phyloP scores from a whole-genome alignment of 2,329 filamentous ascomycete genomes.

The Cercospora sp. region DNA sequence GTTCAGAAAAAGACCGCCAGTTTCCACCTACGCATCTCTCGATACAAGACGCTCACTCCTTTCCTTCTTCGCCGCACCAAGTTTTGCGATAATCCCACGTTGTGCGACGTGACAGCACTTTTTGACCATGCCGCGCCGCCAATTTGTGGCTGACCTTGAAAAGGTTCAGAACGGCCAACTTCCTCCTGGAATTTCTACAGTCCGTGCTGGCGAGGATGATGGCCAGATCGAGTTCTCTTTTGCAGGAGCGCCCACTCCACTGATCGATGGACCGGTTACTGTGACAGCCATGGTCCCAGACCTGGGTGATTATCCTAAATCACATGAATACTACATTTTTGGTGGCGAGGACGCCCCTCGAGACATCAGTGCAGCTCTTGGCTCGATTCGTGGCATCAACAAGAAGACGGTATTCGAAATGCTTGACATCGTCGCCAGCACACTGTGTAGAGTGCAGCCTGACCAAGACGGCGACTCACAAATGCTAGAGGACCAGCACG shows the following conservation, averaged over 20 bases:
- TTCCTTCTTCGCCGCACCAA: background rate
- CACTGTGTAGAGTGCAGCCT: slow-evolving; percentile 37
- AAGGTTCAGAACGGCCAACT: slow-evolving; percentile 41
- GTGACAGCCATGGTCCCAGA: slow-evolving; percentile 51
- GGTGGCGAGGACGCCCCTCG: slow-evolving; percentile 51
- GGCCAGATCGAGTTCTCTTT: slow-evolving; percentile 69
- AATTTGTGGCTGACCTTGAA: slow-evolving; percentile 62
- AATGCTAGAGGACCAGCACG: slow-evolving; percentile 39
- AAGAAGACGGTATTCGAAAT: slow-evolving; percentile 52
- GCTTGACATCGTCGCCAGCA: slow-evolving; percentile 48
- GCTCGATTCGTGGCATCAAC: slow-evolving; percentile 47
- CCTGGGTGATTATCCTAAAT: slow-evolving; percentile 59
- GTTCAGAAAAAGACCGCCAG: background rate
- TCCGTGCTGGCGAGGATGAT: slow-evolving; percentile 67
- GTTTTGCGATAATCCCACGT: background rate
- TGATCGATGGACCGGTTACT: slow-evolving; percentile 32
- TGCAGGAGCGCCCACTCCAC: slow-evolving; percentile 11
- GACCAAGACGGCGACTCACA: slow-evolving; percentile 46
- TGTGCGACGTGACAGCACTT: background rate
- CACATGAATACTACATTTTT: slow-evolving; percentile 60
- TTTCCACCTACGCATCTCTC: background rate
- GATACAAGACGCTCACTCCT: background rate
- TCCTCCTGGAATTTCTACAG: slow-evolving; percentile 53
- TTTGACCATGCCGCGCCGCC: slow-evolving; percentile 62
- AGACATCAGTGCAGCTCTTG: slow-evolving; percentile 47